Base-by-base conservation (phyloP, 345 rosid genomes). In the Pelargonium nanum region DNA sequence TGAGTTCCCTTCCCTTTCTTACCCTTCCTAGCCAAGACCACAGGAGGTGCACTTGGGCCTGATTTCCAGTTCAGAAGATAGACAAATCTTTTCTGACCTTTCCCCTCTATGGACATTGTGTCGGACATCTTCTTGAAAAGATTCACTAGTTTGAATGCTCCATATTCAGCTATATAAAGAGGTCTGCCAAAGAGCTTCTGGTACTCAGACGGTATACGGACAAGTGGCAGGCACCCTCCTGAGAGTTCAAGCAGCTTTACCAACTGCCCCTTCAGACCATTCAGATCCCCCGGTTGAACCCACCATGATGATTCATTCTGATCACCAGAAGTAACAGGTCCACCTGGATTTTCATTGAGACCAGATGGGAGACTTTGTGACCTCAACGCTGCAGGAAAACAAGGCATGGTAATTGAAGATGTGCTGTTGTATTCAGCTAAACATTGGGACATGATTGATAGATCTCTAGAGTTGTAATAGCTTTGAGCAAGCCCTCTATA, bases 271-370 rank as follows among this genome's bases (percentile, higher is more conserved):
- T 82, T 94, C 64, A 94, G 63, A 45, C 99, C 96, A 22, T 83
- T 86, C 19, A 89, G 62, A 67, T 87, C 97, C 50, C 99, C 99
- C 1, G 97, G 99, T 58, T 87, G 94, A 4, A 87, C 91, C 94
- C 96, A 89, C 86, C 82, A 76, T 1, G 78, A 67, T 0, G 84
- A 71, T 75, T 84, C 85, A 75, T 69, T 79, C 44, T 76, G 83
- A 67, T 89, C 95, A 56, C 55, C 61, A 10, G 59, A 77, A 62
- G 78, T 69, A 60, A 40, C 65, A 25, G 74, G 70, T 64, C 69
- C 81, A 28, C 63, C 70, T 4, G 75, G 24, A 55, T 56, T 72
- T 75, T 91, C 91, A 34, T 73, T 80, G 55, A 76, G 21, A 45
- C 74, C 84, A 56, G 80, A 59, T 55, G 89, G 94, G 50, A 80